Conservation (phyloP, 1,139 yeast genomes). For the Scheffersomyces titani region DNA sequence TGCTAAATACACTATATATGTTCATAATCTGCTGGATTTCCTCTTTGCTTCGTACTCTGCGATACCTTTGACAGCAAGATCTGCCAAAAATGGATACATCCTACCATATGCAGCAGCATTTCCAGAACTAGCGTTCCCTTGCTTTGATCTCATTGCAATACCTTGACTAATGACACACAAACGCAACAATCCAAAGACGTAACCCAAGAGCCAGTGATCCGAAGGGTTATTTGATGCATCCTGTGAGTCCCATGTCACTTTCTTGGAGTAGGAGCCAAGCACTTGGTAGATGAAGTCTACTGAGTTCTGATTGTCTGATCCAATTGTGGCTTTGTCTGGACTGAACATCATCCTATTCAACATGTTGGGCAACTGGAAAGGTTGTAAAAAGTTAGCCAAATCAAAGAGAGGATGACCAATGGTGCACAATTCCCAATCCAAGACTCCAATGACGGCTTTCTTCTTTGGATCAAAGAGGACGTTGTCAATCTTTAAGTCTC, state of each 20-base stretch:
- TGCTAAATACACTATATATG: background rate
- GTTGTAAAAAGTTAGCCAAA: constrained; percentile 60
- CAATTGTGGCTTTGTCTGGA: constrained; percentile 29
- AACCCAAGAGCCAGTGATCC: constrained; percentile 56
- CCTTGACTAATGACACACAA: constrained; percentile 68
- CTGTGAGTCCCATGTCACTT: constrained; percentile 32
- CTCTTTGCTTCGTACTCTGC: constrained; percentile 3
- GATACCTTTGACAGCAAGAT: constrained; percentile 27
- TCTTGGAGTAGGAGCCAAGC: constrained; percentile 6
- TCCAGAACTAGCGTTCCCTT: constrained; percentile 63
- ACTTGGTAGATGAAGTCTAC: constrained; percentile 14
- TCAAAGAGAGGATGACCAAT: constrained; percentile 70
- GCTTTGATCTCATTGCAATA: constrained; percentile 59
- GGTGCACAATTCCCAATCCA: constrained; percentile 73
- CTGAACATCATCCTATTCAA: constrained; percentile 30
- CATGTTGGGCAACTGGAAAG: constrained; percentile 49
- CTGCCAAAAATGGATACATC: constrained; percentile 47
- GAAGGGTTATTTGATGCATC: constrained; percentile 41
- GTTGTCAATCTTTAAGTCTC: constrained; percentile 70
- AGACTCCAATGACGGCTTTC: constrained; percentile 54
- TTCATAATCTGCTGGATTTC: background rate
- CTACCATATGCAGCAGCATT: constrained; percentile 49
- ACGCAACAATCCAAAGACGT: constrained; percentile 60
- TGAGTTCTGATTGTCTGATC: constrained; percentile 36
- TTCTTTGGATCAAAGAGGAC: constrained; percentile 54